Base-by-base conservation (phyloP, 495 filamentous ascomycete genomes). In the Xylaria cubensis region DNA sequence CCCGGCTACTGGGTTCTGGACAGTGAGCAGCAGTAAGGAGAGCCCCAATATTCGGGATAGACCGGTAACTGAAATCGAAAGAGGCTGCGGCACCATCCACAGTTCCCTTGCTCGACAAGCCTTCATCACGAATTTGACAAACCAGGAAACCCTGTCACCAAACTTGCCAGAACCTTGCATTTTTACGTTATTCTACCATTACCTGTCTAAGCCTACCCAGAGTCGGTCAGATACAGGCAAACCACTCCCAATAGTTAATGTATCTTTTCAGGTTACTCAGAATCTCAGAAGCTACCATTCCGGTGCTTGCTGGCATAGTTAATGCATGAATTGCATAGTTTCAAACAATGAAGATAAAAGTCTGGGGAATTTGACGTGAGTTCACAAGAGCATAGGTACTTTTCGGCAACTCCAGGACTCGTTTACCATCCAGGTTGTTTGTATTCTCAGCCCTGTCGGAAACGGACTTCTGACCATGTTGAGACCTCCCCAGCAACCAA, bases 371-470 rank as follows among this genome's bases (percentile, higher is more conserved):
- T 42, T 12, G 12, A 67, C 56, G 65, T 67, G 65, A 50, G 21
- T 42, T 56, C 36, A 21, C 32, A 17, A 55, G 46, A 67, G 46
- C 29, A 55, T 21, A n/a, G n/a, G n/a, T n/a, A 10, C 41, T 55
- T 42, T 67, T 67, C 64, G 64, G 64, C 15, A 67, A 44, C 50
- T 67, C 32, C 21, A 67, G 48, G 65, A 67, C 65, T 67, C 29
- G 3, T 56, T 32, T 26, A 17, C 36, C 3, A 61, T 32, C 29
- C n/a, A 24, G 59, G 59, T 39, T 41, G 59, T 59, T 55, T 51
- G 62, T 41, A 63, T 67, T 64, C 34, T 72, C 70, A 72, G 70
- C 70, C 70, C 70, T 72, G 70, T 51, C 62, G 41, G 69, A 67
- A 56, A 56, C 59, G 46, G 46, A 34, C 36, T 24, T 64, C 56